Evolutionary conservation across 2,329 filamentous ascomycete genomes (phyloP), one percentile per base, ranked within the genome.

Genomic region (Clonostachys byssicola): DNA sequence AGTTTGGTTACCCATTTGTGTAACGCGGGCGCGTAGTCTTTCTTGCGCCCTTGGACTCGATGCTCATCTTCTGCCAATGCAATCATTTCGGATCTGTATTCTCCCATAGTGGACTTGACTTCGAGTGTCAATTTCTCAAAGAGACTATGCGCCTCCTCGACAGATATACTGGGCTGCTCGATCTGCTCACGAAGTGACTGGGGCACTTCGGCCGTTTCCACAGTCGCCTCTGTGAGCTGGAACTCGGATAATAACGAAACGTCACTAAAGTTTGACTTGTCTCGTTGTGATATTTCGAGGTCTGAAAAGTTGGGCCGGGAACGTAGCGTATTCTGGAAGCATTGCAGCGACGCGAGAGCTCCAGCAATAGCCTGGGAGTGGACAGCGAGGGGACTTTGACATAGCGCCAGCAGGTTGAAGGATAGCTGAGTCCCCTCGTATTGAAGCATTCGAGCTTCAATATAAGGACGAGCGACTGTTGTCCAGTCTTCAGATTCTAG

Each of bases 371-470:
- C 66, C 62, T 49, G 78, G 49, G 60, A 72, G 12, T 83, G 67
- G 4, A 66, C 61, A 12, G 67, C 56, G 2, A 87, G 64, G 0
- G 88, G 84, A 48, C 85, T 86, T 48, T 80, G 78, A 52, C 86
- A 86, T 3, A 96, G 68, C 20, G 89, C 85, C 43, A 95, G 74
- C 36, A 95, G 79, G 52, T 82, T 91, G 67, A 90, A 95, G n/a
- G 85, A 78, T 33, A 89, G 76, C 45, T 82, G 75, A 12, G 75
- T 80, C 34, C 81, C 82, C 51, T 81, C 79, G 52, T 86, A 83
- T 50, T 81, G 75, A 9, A 74, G 65, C 77, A 95, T 92, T 41
- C 86, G 79, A 2, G 73, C 70, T 45, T 81, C 67, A 46, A 96
- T 85, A 9, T 84, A 77, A 1, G 81, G 78, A 45, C 75, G 76